Base-by-base conservation (phyloP, 129 eudicot genomes). In the Chrysanthemum makinoi region DNA sequence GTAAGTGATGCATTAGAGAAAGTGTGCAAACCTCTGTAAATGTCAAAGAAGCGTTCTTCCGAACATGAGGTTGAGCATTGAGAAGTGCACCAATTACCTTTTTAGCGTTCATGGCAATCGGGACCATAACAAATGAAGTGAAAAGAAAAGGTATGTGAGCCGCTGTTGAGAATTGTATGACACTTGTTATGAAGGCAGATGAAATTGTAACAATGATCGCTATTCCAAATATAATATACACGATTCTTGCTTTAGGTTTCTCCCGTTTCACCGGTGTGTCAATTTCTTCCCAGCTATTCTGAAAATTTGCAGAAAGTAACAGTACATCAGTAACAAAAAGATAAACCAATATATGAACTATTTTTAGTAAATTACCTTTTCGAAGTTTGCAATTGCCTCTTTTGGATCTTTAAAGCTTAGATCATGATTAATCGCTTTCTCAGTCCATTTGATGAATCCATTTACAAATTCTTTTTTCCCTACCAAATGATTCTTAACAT, bases 111-210 rank as follows among this genome's bases (percentile, higher is more conserved):
- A 80, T 44, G 4, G 87, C 77, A 1, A 84, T 58, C 7, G 89
- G 89, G n/a, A 72, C 73, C 16, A 81, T 79, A 35, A 84, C 77
- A 35, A 79, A 87, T 3, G 94, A 81, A 63, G 86, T 76, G 26
- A 78, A 70, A 51, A 75, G 81, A 14, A 82, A 66, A 47, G 94
- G 77, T 49, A 87, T 51, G n/a, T 74, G 77, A 15, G 94, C 66
- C 4, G 80, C 85, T n/a, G 63, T 62, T 48, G 87, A 68, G 52
- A 84, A 75, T 3, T 52, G 70, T 14, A 39, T 62, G 17, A 87
- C 85, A 56, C 82, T 47, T 51, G 47, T 57, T 28, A 82, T 77
- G 55, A 87, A 68, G 26, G 86, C 87, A 3, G 33, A 50, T 48
- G 83, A 75, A 57, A 87, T 66, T 2, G 69, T 28, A 15, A 6